These are phyloP conservation scores for Myxozyma neotropica DNA, from an alignment of 805 yeast genomes.

Conservation along the genomic window DNA sequence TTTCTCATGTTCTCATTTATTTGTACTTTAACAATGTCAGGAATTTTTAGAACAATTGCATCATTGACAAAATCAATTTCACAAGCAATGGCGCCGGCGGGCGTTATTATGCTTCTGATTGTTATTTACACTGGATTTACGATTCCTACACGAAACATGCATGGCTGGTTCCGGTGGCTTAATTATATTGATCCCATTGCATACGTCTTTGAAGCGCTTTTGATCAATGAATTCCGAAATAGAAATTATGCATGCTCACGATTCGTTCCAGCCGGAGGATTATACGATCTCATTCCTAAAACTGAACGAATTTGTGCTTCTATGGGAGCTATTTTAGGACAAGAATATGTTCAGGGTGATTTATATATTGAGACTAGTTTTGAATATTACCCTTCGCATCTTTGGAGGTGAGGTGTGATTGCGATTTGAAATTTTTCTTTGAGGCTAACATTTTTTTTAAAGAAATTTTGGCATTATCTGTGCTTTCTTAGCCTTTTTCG, in stretches of 20 bases:
- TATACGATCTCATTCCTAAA: conserved; percentile 39
- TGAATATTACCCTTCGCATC: conserved; percentile 50
- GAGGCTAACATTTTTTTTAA: background rate
- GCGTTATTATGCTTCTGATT: conserved; percentile 54
- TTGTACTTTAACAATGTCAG: conserved; percentile 52
- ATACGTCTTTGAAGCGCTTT: conserved; percentile 51
- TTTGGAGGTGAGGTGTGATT: conserved; percentile 50
- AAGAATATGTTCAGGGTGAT: conserved; percentile 54
- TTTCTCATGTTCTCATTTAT: conserved; percentile 51
- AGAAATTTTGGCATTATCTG: conserved; percentile 60
- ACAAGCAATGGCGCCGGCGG: conserved; percentile 64
- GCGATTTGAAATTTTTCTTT: conserved; percentile 39
- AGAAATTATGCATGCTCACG: conserved; percentile 45
- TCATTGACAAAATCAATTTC: conserved; percentile 52
- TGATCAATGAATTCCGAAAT: conserved; percentile 51
- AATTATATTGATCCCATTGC: conserved; percentile 51
- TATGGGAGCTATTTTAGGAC: conserved; percentile 60
- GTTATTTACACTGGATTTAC: conserved; percentile 63
- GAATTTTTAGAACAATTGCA: conserved; percentile 59
- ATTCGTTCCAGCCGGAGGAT: conserved; percentile 52
- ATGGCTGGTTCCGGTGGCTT: conserved; percentile 57
- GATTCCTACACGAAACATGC: conserved; percentile 49
- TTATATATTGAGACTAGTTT: conserved; percentile 51
- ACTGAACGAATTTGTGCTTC: conserved; percentile 55
- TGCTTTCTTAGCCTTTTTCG: conserved; percentile 59